phyloP scores from a whole-genome alignment of 129 eudicot species.

The Flaveria sonorensis region DNA sequence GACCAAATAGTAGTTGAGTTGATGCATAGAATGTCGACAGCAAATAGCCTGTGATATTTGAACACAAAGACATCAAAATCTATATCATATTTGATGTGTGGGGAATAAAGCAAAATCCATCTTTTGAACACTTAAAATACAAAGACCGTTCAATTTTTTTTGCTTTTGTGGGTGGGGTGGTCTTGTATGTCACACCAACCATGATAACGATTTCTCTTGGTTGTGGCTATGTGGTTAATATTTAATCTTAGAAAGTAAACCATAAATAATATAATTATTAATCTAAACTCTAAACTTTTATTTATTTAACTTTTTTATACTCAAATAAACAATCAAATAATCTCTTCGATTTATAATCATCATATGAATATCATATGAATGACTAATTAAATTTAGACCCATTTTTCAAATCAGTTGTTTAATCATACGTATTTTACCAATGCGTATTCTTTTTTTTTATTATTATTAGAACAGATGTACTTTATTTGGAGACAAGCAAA shows the following conservation, averaged over 20 bases:
- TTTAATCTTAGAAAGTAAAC: neutral
- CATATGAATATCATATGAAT: too few species aligned
- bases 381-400: too few species aligned
- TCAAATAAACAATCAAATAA: too few species aligned
- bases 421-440: too few species aligned
- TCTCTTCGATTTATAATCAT: too few species aligned
- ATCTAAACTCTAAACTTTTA: too few species aligned
- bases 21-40: neutral
- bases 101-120: constrained; percentile 20
- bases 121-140: neutral
- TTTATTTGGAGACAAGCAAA: too few species aligned
- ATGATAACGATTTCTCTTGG: neutral
- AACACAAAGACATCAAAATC: neutral
- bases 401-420: too few species aligned
- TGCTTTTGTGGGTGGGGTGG: constrained; percentile 25
- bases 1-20: neutral
- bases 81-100: neutral
- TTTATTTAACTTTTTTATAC: too few species aligned
- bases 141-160: neutral
- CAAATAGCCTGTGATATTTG: neutral
- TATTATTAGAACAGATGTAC: too few species aligned
- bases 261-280: neutral
- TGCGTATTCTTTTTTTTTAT: too few species aligned
- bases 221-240: neutral
- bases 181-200: neutral